Evolutionary conservation across 768 basidiomycete genomes (phyloP), one percentile per base, ranked within the genome.

Genomic region (Panus rudis): DNA sequence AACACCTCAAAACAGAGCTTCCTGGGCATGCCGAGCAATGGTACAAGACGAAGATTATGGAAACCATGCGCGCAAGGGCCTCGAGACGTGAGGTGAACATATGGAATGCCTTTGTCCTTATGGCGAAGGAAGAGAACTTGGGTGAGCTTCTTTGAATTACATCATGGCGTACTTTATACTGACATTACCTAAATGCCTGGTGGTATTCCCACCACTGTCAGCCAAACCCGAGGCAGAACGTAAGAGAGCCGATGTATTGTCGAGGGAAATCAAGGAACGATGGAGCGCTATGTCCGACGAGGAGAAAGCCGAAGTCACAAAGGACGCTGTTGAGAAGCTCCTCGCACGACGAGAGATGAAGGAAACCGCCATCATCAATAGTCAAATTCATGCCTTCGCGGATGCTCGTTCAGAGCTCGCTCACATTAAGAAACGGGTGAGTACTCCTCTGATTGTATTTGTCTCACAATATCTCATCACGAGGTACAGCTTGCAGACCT

Each of bases 371-470:
- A 30, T 26, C 8, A 38, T 40, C 17, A 46, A 46, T 20, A 19
- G 40, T 7, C 39, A 38, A 7, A 34, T 46, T 31, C 23, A 8
- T 21, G 28, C 39, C 5, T 46, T 41, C 23, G 28, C 40, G 23
- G 45, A 46, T 40, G 39, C 26, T 11, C 38, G 39, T 22, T 24
- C 39, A 7, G 34, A 13, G 12, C 31, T 39, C 21, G 12, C 11
- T 6, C 12, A 23, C 10, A 30, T 46, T 17, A 21, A 41, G 31
- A 16, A 37, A 4, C 14, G 20, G 43, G 43, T 45, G 24, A 4
- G 19, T 37, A 4, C 6, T 11, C 22, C 16, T 27, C n/a, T 16
- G 13, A 37, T n/a, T 13, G 13, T n/a, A n/a, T n/a, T n/a, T n/a
- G n/a, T n/a, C n/a, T n/a, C n/a, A n/a, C n/a, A n/a, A 13, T 11